These are phyloP conservation scores for Apodospora peruviana DNA, from an alignment of 495 filamentous ascomycete species.

Conservation along the genomic window DNA sequence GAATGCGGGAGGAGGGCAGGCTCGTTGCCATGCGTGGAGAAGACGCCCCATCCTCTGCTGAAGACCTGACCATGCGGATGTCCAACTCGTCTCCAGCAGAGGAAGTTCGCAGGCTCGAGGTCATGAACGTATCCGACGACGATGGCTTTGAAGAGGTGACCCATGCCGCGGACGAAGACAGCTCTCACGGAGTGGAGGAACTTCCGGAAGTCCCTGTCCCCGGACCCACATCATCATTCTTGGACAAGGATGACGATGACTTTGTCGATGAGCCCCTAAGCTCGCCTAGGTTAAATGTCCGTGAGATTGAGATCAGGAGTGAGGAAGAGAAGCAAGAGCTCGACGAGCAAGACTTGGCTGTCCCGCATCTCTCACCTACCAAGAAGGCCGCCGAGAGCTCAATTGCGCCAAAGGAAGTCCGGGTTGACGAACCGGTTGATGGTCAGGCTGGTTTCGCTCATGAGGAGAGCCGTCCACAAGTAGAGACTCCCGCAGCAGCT, in stretches of 20 bases:
- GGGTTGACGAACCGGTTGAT: not conserved
- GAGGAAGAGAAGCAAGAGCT: conserved; percentile 17
- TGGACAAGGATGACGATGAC: conserved; percentile 56
- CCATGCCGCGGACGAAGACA: conserved; percentile 62
- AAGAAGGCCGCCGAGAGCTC: conserved; percentile 12
- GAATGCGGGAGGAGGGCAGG: conserved; percentile 65
- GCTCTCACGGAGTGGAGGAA: conserved; percentile 43
- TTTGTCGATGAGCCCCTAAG: conserved; percentile 68
- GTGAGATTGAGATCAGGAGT: conserved; percentile 29
- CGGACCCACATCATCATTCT: conserved; percentile 30
- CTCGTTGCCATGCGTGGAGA: conserved; percentile 31
- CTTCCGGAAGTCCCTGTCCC: conserved; percentile 38
- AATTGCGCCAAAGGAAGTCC: not conserved
- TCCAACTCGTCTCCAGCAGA: conserved; percentile 42
- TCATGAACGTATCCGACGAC: conserved; percentile 76
- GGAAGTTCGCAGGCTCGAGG: conserved; percentile 54
- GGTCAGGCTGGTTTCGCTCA: not conserved
- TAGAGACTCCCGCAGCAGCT: not conserved
- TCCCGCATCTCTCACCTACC: conserved; percentile 46
- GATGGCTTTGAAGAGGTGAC: conserved; percentile 94
- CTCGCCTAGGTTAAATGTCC: conserved; percentile 46
- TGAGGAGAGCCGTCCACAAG: not conserved
- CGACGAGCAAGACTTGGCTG: conserved; percentile 39
- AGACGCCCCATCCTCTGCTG: conserved; percentile 28
- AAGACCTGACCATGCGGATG: conserved; percentile 42